A percentile compares a stretch with the other conserved stretches of the same genome.
These are phyloP conservation scores for Suillus alpinus DNA, from an alignment of 768 basidiomycete genomes.

Conservation along the genomic window DNA sequence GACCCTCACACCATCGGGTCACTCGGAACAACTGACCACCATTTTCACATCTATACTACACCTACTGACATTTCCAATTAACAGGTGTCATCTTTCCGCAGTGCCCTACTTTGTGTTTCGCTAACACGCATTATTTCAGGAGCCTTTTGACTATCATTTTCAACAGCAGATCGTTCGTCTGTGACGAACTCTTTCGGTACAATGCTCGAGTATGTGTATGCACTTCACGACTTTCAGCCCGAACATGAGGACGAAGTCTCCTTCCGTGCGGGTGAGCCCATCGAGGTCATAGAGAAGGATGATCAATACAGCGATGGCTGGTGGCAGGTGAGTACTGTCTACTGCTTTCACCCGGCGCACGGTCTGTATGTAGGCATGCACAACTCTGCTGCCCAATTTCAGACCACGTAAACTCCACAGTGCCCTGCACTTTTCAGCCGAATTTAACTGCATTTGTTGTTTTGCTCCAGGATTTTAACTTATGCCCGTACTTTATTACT, in stretches of 20 bases:
- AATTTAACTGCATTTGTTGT: conserved; percentile 11
- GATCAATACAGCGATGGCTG: conserved; percentile 93
- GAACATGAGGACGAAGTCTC: conserved; percentile 93
- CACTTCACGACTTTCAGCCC: conserved; percentile 82
- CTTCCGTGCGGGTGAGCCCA: conserved; percentile 81
- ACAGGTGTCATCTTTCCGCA: not conserved
- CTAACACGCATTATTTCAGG: not conserved
- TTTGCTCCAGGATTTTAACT: conserved; percentile 12
- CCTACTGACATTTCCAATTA: not conserved
- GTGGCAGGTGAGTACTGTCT: conserved; percentile 65
- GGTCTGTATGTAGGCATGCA: not conserved
- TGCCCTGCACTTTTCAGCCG: conserved; percentile 23
- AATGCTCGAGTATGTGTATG: conserved; percentile 86
- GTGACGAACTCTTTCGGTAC: not conserved
- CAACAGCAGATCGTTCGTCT: not conserved
- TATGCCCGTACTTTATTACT: conserved; percentile 14
- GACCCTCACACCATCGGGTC: not conserved
- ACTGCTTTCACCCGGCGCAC: conserved; percentile 9
- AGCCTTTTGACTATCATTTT: not conserved
- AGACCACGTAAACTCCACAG: conserved; percentile 12
- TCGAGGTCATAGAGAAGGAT: conserved; percentile 91
- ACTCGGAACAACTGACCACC: not conserved
- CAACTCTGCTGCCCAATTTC: conserved; percentile 9
- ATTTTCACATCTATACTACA: not conserved
- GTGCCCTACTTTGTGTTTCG: not conserved